Conservation (phyloP, 2,329 filamentous ascomycete genomes). For the Xylariales sp. region DNA sequence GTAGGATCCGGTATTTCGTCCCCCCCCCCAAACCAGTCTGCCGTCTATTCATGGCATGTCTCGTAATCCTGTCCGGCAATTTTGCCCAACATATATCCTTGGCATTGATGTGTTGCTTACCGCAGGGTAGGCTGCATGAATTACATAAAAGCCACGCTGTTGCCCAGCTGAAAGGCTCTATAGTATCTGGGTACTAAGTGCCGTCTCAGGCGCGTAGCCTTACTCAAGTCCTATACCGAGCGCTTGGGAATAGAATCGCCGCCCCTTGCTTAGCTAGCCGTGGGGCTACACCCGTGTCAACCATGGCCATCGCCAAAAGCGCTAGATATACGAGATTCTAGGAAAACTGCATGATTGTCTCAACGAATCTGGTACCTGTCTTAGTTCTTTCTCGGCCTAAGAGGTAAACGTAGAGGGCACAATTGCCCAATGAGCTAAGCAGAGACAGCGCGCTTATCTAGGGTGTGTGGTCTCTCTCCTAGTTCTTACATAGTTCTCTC, state of each 20-base stretch:
- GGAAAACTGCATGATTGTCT: slow-evolving; percentile 21
- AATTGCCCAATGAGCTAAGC: slow-evolving; percentile 2
- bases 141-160: neutral
- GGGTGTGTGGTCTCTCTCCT: slow-evolving; percentile 8
- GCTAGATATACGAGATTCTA: neutral
- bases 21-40: neutral
- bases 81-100: slow-evolving; percentile 6
- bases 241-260: slow-evolving; percentile 6
- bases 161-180: slow-evolving; percentile 17
- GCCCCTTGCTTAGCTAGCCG: slow-evolving; percentile 7
- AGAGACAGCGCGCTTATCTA: slow-evolving; percentile 11
- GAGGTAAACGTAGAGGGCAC: neutral
- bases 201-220: slow-evolving; percentile 5
- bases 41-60: slow-evolving; percentile 8
- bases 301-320: neutral
- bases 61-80: slow-evolving; percentile 19
- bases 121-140: slow-evolving; percentile 2
- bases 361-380: neutral
- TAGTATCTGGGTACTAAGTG: neutral
- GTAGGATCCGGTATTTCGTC: neutral
- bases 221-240: slow-evolving; percentile 21
- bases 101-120: slow-evolving; percentile 11
- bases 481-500: neutral
- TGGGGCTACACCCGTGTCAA: neutral
- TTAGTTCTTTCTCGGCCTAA: slow-evolving; percentile 4